These are phyloP conservation scores for Hypericum perforatum DNA, from an alignment of 345 rosid species.

Conservation along the genomic window DNA sequence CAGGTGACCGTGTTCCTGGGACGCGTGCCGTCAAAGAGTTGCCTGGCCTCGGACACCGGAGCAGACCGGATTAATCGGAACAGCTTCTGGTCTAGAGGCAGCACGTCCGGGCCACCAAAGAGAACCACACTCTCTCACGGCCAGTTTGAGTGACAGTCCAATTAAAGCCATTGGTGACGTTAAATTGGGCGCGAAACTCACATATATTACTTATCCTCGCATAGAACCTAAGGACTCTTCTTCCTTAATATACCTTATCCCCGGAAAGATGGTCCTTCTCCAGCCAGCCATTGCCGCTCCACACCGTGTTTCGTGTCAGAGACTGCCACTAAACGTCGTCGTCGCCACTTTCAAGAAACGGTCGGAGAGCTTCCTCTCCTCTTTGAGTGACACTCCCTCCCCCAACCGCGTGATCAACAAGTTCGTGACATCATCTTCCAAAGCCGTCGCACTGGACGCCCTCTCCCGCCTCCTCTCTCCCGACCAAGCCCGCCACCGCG, in stretches of 20 bases:
- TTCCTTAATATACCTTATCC: too few relatives aligned
- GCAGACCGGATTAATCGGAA: conserved; percentile 35
- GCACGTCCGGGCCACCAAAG: too few relatives aligned
- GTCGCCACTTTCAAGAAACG: conserved; percentile 41
- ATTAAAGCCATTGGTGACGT: too few relatives aligned
- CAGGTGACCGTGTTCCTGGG: conserved; percentile 43
- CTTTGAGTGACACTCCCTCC: conserved; percentile 29
- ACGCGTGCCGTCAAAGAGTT: conserved; percentile 30
- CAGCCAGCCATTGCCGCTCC: too few relatives aligned
- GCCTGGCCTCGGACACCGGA: conserved; percentile 40
- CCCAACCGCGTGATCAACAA: conserved; percentile 51
- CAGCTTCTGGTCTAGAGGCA: conserved; percentile 32
- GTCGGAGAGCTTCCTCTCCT: conserved; percentile 43
- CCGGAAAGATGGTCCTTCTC: too few relatives aligned
- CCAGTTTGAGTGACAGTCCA: too few relatives aligned
- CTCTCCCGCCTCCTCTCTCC: conserved; percentile 72
- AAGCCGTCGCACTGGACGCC: conserved; percentile 56
- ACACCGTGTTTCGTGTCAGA: too few relatives aligned
- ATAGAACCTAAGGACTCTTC: too few relatives aligned
- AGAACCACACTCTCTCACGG: too few relatives aligned
- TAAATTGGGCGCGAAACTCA: too few relatives aligned
- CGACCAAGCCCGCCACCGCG: conserved; percentile 26
- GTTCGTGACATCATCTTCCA: conserved; percentile 62
- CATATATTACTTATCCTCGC: too few relatives aligned
- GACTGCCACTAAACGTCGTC: too few relatives aligned